Base-by-base conservation (phyloP, 2,329 filamentous ascomycete genomes). In the Fusarium sp. region DNA sequence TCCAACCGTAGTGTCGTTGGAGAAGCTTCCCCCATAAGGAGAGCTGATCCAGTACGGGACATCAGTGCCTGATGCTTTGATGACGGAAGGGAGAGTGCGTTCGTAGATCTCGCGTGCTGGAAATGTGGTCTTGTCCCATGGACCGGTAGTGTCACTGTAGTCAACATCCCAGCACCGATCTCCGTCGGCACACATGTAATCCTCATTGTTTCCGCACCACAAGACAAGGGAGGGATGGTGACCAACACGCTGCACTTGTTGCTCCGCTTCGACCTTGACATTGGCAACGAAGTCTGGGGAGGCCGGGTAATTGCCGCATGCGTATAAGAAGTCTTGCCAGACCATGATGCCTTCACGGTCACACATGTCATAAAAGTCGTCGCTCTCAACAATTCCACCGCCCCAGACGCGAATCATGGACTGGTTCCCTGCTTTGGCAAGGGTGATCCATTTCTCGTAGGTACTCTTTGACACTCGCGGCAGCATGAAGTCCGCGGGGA, bases 311-410 rank as follows among this genome's bases (percentile, higher is more conserved):
- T 68, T 68, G 0, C 66, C 63, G 6, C 63, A 68, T 7, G 66
- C 66, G 4, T 24, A 68, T 3, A 68, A 6, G 9, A 68, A 68
- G 36, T 68, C 66, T 3, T 68, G 66, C 66, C 63, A 68, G 14
- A 68, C 20, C 2, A 68, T 8, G 6, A 68, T 35, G 6, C 66
- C 66, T n/a, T 68, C 30, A 3, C 41, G 55, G 5, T 68, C 55
- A 1, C 55, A 61, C 2, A 54, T 14, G 0, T 68, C 47, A 12
- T 62, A 68, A 1, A 68, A 68, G 15, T 13, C 17, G 1, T 68
- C 41, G 4, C 22, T 17, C 6, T 68, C 63, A 0, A 68, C 55
- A 6, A 68, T 63, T 0, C 63, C 63, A 1, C 66, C 66, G 1
- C 66, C 66, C 66, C 66, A 68, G 6, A 68, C 55, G 0, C 63